Conservation (phyloP, 2,329 filamentous ascomycete genomes). For the Pseudocercospora fuligena region DNA sequence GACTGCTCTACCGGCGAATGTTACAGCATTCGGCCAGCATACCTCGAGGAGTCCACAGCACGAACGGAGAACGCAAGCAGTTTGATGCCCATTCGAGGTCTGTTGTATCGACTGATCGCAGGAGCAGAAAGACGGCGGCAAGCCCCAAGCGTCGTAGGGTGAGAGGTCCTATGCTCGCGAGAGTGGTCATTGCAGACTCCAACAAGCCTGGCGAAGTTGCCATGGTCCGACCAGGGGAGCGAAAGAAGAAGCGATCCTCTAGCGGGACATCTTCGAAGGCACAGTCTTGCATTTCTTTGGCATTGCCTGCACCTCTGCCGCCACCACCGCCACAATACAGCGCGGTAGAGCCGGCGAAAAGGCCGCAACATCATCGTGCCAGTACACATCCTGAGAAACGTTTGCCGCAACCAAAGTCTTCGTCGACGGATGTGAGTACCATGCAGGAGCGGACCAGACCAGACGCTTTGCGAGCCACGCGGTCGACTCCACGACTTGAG, state of each 20-base stretch:
- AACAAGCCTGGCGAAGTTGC: slow-evolving; percentile 35
- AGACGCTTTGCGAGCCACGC: slow-evolving; percentile 16
- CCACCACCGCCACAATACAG: slow-evolving; percentile 19
- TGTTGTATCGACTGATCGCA: neutral
- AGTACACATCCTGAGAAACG: slow-evolving; percentile 11
- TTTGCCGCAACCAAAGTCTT: slow-evolving; percentile 22
- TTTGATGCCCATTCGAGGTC: neutral
- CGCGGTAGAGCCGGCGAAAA: neutral
- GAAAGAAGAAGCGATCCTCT: slow-evolving; percentile 25
- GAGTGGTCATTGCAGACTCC: slow-evolving; percentile 38
- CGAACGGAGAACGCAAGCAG: neutral
- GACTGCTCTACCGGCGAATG: slow-evolving; percentile 43
- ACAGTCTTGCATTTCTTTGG: slow-evolving; percentile 18
- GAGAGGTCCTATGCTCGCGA: slow-evolving; percentile 34
- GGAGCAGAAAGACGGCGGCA: neutral
- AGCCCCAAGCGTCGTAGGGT: slow-evolving; percentile 24
- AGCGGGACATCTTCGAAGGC: slow-evolving; percentile 8
- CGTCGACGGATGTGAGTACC: slow-evolving; percentile 10
- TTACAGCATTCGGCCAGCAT: neutral
- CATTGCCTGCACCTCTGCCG: slow-evolving; percentile 1
- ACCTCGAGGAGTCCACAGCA: neutral
- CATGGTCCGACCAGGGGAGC: slow-evolving; percentile 33
- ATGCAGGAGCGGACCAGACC: neutral
- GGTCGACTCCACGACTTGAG: slow-evolving; percentile 24
- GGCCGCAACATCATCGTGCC: slow-evolving; percentile 5